Evolutionary conservation across 2,329 filamentous ascomycete species (phyloP), one percentile per base, ranked within the genome.

Genomic region (Ophiocordyceps polyrhachis-furcata): DNA sequence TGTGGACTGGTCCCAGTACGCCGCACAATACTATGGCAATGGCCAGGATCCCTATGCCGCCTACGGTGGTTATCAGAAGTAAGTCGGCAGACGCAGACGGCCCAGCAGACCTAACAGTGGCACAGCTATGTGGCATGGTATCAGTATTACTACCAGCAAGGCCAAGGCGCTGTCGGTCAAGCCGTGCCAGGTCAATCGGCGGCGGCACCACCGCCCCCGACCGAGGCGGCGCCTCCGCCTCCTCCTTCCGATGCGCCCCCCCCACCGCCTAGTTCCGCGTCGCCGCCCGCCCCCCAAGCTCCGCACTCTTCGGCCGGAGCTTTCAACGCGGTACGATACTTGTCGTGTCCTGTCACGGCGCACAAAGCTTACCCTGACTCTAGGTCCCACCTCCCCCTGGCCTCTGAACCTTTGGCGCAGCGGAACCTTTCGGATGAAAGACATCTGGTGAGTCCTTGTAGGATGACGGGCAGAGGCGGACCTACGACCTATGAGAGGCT

Each of bases 11-110:
- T 47, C 46, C 13, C 46, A 47, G 41, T 47, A 47, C 37, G 43
- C 45, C 28, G 45, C 46, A 29, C 43, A 44, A 58, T 91, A 93
- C 61, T 89, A 88, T 49, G 32, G 35, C 21, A 44, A 37, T 15
- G 69, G 70, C 45, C 68, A 74, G 49, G 86, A 95, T 56, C 89
- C 88, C 0, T 95, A 95, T 59, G 86, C 86, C 40, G 79, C 83
- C 9, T 95, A 91, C 53, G 89, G 89, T 49, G 89, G 89, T 45
- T 95, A 91, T 62, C 74, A 80, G 53, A 83, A 81, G 65, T 84
- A 72, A 57, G 68, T 53, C 29, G 7, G 13, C 8, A 12, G 8
- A 7, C 43, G 14, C 28, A 17, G 2, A 23, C 5, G 6, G 8
- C 9, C 40, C 5, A 23, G 15, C 13, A 13, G 40, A 14, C 20